Base-by-base conservation (phyloP, 2,329 filamentous ascomycete species). In the Penicillium psychrosexuale region DNA sequence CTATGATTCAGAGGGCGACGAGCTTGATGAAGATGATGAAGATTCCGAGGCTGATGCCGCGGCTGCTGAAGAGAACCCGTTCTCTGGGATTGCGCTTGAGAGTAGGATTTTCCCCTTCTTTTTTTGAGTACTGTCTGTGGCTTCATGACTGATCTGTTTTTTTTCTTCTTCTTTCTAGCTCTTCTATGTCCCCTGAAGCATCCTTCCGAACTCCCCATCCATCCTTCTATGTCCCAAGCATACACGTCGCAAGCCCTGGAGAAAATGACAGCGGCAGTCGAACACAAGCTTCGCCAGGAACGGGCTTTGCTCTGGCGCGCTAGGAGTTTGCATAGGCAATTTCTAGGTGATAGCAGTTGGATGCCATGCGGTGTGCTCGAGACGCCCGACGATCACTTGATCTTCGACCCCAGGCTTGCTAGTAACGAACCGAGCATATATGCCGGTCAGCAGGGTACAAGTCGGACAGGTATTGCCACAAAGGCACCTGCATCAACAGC, bases 1-100 rank as follows among this genome's bases (percentile, higher is more conserved):
- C 59, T 84, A 82, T 68, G 84, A 87, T 65, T 81, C 81, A n/a
- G 82, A 87, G 65, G 84, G 84, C 51, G 83, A 84, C 59, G 79
- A 85, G 57, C 75, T 85, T 45, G 82, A 84, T 34, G 77, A 79
- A 22, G 79, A 81, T 55, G 82, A 84, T 66, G 80, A 80, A 63
- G 80, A 83, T 61, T 78, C 80, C 47, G 80, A 83, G 53, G 80
- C 80, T n/a, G 81, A 82, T 62, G 78, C 80, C 22, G 75, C 78
- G 43, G 80, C 81, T n/a, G 77, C 79, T 27, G 82, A 84, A 62
- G 83, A 85, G 59, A 83, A 87, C 64, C 81, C 84, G 0, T 87
- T 86, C 59, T 79, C 77, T 51, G 80, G 81, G 27, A 80, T 84
- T 57, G 75, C 75, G 19, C 68, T 85, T 19, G 81, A 85, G 75